A percentile compares a stretch with the other conserved stretches of the same genome.
phyloP scores from a whole-genome alignment of 2,329 filamentous ascomycete species.

The Colletotrichum horii region DNA sequence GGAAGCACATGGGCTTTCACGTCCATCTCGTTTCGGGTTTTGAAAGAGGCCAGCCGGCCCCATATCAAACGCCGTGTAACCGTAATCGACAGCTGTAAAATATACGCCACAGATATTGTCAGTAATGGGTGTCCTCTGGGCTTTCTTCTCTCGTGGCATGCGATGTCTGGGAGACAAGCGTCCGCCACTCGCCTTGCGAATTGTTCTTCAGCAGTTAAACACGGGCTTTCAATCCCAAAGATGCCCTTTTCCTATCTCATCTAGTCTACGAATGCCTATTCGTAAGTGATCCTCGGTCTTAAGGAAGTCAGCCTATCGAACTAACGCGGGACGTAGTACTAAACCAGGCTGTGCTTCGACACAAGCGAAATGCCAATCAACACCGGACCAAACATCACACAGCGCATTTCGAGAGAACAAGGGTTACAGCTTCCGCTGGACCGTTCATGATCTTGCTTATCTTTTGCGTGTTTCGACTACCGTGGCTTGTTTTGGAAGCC shows the following conservation, averaged over 20 bases:
- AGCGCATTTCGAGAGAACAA: not conserved
- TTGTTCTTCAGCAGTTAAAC: not conserved
- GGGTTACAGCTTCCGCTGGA: not conserved
- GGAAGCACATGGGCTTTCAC: not conserved
- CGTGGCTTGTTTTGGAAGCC: not conserved
- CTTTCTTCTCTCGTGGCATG: not conserved
- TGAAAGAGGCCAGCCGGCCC: fast-evolving
- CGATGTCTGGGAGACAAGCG: not conserved
- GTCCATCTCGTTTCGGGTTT: not conserved
- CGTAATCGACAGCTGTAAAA: fast-evolving
- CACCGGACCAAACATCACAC: not conserved
- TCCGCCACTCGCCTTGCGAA: not conserved
- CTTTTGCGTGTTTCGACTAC: not conserved
- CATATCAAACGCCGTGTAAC: not conserved
- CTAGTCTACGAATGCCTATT: not conserved
- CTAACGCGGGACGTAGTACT: not conserved
- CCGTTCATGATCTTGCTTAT: not conserved
- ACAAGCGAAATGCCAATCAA: not conserved
- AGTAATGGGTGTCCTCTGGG: fast-evolving
- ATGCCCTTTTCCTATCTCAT: too few species aligned
- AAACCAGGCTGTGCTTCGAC: not conserved
- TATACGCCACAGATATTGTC: not conserved
- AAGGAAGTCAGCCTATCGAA: not conserved
- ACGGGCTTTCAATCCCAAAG: not conserved
- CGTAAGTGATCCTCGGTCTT: not conserved